Percentiles rank a stretch among this genome's conserved stretches.
phyloP scores from a whole-genome alignment of 148 eudicot species.

The Rhododendron henanense region DNA sequence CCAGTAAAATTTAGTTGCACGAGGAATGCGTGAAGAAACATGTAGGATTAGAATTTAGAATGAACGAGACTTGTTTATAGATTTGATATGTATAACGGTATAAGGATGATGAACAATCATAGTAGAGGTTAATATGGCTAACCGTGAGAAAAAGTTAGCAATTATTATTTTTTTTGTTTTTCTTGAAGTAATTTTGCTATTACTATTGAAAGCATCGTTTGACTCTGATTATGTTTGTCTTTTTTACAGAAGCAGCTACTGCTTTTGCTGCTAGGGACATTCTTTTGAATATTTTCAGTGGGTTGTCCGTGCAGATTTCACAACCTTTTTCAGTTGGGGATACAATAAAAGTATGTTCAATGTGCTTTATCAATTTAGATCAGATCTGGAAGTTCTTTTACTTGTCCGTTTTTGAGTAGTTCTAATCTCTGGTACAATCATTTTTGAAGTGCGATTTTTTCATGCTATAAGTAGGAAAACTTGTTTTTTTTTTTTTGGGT shows the following conservation, averaged over 20 bases:
- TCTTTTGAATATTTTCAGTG: slow-evolving; percentile 88
- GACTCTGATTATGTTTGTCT: slow-evolving; percentile 1
- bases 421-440: background rate
- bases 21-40: too few relatives aligned
- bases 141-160: background rate
- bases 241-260: slow-evolving; percentile 76
- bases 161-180: background rate
- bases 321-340: slow-evolving; percentile 88
- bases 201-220: background rate
- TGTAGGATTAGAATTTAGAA: too few relatives aligned
- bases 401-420: background rate
- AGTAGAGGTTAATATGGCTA: background rate
- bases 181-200: background rate
- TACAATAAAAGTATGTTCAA: slow-evolving; percentile 66
- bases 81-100: too few relatives aligned
- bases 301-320: slow-evolving; percentile 72
- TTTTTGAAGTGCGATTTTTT: background rate
- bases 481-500: too few relatives aligned
- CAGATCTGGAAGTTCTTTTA: background rate
- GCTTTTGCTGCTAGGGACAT: slow-evolving; percentile 88
- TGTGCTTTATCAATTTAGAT: background rate
- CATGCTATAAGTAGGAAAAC: background rate
- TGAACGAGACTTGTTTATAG: background rate
- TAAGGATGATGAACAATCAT: background rate
- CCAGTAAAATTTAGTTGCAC: too few relatives aligned